Evolutionary conservation across 768 basidiomycete genomes (phyloP).

Genomic region (Terana coerulea): DNA sequence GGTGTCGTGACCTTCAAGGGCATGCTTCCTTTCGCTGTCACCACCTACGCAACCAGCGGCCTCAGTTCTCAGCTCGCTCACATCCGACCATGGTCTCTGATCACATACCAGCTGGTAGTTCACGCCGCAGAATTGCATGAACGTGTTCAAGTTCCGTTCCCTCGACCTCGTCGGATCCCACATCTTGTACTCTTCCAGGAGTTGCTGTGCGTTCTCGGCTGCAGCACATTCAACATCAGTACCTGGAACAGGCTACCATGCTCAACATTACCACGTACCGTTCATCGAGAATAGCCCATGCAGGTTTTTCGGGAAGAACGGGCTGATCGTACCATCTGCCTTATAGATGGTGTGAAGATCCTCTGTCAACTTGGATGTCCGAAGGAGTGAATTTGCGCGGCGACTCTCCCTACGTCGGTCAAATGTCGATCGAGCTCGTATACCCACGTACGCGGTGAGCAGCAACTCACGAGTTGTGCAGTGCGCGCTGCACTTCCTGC

Average conservation of each 20-base stretch:
- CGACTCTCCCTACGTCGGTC: slow-evolving; percentile 46
- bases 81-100: background rate
- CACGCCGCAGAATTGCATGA: slow-evolving; percentile 58
- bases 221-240: background rate
- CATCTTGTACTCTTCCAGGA: slow-evolving; percentile 31
- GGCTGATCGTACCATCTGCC: slow-evolving; percentile 43
- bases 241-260: background rate
- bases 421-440: background rate
- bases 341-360: slow-evolving; percentile 45
- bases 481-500: slow-evolving; percentile 39
- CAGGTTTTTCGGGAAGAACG: slow-evolving; percentile 48
- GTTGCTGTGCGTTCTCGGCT: slow-evolving; percentile 24
- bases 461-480: slow-evolving; percentile 54
- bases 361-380: slow-evolving; percentile 37
- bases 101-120: slow-evolving; percentile 50
- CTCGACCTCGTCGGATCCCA: slow-evolving; percentile 34
- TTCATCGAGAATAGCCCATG: slow-evolving; percentile 48
- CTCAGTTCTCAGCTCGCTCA: background rate
- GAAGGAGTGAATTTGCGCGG: slow-evolving; percentile 46
- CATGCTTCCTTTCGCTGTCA: background rate
- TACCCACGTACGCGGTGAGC: background rate
- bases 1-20: background rate
- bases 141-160: slow-evolving; percentile 48
- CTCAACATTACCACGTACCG: slow-evolving; percentile 32
- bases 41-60: background rate